phyloP scores from a whole-genome alignment of 352 stramenopile genomes.

The Blastocystis sp. region DNA sequence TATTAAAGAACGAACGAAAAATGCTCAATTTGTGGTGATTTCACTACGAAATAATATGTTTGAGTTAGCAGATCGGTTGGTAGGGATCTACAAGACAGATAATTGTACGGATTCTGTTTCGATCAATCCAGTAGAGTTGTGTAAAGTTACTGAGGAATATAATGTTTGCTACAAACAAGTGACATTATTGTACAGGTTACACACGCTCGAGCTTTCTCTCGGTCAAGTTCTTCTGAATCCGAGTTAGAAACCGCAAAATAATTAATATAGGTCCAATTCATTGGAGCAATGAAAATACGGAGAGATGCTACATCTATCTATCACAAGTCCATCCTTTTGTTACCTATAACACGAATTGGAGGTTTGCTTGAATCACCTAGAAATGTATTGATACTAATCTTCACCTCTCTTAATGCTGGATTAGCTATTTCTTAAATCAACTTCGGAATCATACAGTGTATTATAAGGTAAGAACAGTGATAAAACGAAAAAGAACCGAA shows the following conservation, averaged over 20 bases:
- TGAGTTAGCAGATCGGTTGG: slow-evolving; percentile 94
- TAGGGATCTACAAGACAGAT: slow-evolving; percentile 99
- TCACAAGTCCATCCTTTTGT: too few relatives aligned
- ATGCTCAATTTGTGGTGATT: slow-evolving; percentile 99
- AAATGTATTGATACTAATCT: too few relatives aligned
- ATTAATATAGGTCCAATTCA: background rate
- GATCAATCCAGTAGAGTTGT: slow-evolving; percentile 85
- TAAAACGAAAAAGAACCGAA: too few relatives aligned
- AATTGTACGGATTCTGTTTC: slow-evolving; percentile 97
- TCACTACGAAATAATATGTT: slow-evolving; percentile 99
- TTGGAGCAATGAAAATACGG: too few relatives aligned
- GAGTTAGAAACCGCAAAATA: background rate
- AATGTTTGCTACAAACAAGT: slow-evolving; percentile 1
- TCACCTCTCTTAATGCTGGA: too few relatives aligned
- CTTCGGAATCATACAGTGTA: too few relatives aligned
- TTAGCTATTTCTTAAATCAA: too few relatives aligned
- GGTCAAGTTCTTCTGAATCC: background rate
- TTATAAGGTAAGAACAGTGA: too few relatives aligned
- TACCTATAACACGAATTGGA: too few relatives aligned
- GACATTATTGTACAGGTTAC: background rate
- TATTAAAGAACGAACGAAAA: slow-evolving; percentile 98
- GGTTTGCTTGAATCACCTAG: too few relatives aligned
- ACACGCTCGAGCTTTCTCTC: background rate
- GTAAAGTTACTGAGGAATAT: background rate
- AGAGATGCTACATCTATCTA: too few relatives aligned